Percentiles rank a stretch among this genome's conserved stretches.
Evolutionary conservation across 23 red algal genomes (phyloP).

Genomic region (Gracilaria caudata): DNA sequence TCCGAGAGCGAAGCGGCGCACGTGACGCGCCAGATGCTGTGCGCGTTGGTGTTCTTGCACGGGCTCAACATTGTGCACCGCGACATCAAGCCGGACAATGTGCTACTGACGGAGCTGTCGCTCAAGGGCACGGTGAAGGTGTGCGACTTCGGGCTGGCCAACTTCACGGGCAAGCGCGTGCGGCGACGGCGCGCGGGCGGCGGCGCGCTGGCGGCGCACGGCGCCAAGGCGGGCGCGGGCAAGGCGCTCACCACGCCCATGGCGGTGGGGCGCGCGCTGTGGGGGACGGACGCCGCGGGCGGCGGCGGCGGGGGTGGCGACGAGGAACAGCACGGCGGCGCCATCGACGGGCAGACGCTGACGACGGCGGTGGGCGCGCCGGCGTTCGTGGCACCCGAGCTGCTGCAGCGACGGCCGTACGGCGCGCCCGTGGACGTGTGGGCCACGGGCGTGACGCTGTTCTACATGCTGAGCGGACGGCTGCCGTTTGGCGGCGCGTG

Average conservation of each 20-base stretch:
- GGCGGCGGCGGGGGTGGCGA: conserved; percentile 18
- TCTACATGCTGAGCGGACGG: conserved; percentile 70
- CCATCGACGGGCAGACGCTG: conserved; percentile 52
- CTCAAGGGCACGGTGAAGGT: conserved; percentile 30
- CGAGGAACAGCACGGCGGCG: not conserved
- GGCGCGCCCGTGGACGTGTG: conserved; percentile 86
- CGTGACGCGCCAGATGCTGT: conserved; percentile 40
- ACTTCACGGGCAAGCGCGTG: conserved; percentile 71
- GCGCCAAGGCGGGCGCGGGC: too few relatives aligned
- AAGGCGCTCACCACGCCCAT: not conserved
- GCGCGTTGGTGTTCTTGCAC: conserved; percentile 73
- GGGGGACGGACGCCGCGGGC: conserved; percentile 33
- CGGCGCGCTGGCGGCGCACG: too few relatives aligned
- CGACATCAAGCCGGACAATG: conserved; percentile 86
- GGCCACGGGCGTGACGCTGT: conserved; percentile 80
- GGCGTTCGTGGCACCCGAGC: conserved; percentile 83
- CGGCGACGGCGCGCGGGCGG: not conserved
- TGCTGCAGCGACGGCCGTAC: conserved; percentile 71
- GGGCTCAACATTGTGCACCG: conserved; percentile 80
- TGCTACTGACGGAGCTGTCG: conserved; percentile 38
- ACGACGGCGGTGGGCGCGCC: conserved; percentile 78
- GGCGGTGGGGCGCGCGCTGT: too few relatives aligned
- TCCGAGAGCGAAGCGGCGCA: conserved; percentile 26
- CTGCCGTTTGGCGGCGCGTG: conserved; percentile 78
- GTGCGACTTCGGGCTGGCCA: conserved; percentile 87